phyloP scores from a whole-genome alignment of 2,329 filamentous ascomycete genomes.

The Alternaria rosae region DNA sequence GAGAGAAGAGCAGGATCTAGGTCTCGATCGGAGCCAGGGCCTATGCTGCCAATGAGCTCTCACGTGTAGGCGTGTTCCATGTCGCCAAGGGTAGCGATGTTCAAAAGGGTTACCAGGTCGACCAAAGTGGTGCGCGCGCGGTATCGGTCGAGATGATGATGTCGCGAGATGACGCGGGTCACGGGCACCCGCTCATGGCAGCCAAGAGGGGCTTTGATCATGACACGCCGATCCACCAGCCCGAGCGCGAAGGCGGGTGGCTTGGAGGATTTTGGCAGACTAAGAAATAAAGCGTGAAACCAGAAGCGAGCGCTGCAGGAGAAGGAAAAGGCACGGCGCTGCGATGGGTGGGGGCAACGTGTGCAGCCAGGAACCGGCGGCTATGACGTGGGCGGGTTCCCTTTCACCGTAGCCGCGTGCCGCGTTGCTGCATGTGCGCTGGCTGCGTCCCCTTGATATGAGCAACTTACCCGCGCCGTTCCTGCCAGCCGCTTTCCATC shows the following conservation, averaged over 20 bases:
- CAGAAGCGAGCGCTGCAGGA: neutral
- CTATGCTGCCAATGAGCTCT: conserved; percentile 9
- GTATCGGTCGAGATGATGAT: neutral
- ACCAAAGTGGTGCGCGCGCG: conserved; percentile 3
- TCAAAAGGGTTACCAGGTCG: conserved; percentile 3
- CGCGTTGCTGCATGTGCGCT: conserved; percentile 6
- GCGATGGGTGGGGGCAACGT: conserved; percentile 1
- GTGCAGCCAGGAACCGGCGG: conserved; percentile 5
- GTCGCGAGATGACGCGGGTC: conserved; percentile 11
- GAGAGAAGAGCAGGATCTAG: conserved; percentile 9
- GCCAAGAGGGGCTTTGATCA: conserved; percentile 9
- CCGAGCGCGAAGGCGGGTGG: conserved; percentile 1
- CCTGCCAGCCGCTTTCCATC: neutral
- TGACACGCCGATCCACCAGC: conserved; percentile 2
- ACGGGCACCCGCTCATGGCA: neutral
- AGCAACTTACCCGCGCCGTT: conserved; percentile 1
- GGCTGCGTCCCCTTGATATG: conserved; percentile 4
- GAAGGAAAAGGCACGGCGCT: neutral
- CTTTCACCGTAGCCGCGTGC: conserved; percentile 7
- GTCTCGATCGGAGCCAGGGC: conserved; percentile 5
- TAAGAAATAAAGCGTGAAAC: neutral
- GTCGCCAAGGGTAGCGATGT: conserved; percentile 8
- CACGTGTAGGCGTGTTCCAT: conserved; percentile 6
- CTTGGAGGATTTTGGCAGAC: conserved; percentile 2
- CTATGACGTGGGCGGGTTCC: conserved; percentile 20